Evolutionary conservation across 2,329 filamentous ascomycete genomes (phyloP).

Genomic region (Chaetothyriales sp.): DNA sequence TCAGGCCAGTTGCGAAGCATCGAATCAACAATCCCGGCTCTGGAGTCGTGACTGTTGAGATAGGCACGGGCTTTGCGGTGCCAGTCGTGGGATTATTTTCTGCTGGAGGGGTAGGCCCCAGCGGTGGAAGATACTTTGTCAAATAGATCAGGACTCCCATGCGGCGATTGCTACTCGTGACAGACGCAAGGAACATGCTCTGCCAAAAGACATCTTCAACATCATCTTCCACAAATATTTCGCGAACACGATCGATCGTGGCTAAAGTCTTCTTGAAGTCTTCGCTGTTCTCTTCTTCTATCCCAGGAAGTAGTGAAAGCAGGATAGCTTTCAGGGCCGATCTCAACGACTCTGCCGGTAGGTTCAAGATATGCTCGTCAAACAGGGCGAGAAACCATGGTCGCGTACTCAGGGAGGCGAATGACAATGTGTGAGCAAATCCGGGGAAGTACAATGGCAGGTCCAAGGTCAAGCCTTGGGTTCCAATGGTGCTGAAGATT

Average conservation of each 20-base stretch:
- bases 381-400: constrained; percentile 72
- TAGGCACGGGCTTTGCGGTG: constrained; percentile 33
- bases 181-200: constrained; percentile 83
- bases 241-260: constrained; percentile 63
- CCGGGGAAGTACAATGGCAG: constrained; percentile 81
- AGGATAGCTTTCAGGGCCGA: constrained; percentile 84
- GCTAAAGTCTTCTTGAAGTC: constrained; percentile 81
- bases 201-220: constrained; percentile 94
- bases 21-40: constrained; percentile 82
- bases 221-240: constrained; percentile 44
- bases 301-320: constrained; percentile 70
- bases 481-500: constrained; percentile 64
- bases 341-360: constrained; percentile 57
- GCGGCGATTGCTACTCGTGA: constrained; percentile 73
- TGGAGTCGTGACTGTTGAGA: constrained; percentile 62
- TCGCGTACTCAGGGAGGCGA: constrained; percentile 82
- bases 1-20: constrained; percentile 79
- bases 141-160: constrained; percentile 81
- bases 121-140: constrained; percentile 58
- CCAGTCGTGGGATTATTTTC: constrained; percentile 19
- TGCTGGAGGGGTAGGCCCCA: constrained; percentile 30
- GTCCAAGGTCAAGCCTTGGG: constrained; percentile 64
- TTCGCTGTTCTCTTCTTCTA: constrained; percentile 93
- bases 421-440: constrained; percentile 74
- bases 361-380: constrained; percentile 59